Percentiles rank a stretch among this genome's conserved stretches.
Evolutionary conservation across 805 yeast genomes (phyloP).

Genomic region (Isabelozyma heimii): DNA sequence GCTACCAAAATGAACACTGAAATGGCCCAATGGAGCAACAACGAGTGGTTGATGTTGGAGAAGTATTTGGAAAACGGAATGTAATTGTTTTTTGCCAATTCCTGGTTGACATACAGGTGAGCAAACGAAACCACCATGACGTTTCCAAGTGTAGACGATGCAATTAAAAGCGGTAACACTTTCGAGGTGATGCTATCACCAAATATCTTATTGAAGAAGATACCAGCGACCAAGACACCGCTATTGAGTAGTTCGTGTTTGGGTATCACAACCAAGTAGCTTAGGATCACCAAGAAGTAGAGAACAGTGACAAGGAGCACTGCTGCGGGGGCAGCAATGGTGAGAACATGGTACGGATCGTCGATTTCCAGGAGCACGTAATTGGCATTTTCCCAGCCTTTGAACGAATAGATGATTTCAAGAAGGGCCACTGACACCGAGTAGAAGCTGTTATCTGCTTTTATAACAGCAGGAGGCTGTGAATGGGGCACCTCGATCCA

Average conservation of each 20-base stretch:
- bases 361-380: constrained; percentile 58
- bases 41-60: constrained; percentile 43
- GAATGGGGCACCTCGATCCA: constrained; percentile 16
- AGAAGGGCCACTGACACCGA: constrained; percentile 55
- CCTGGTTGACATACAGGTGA: constrained; percentile 57
- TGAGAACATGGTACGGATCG: constrained; percentile 54
- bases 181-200: constrained; percentile 51
- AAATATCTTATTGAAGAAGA: constrained; percentile 55
- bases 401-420: constrained; percentile 60
- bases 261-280: constrained; percentile 56
- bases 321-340: constrained; percentile 61
- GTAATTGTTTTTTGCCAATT: constrained; percentile 49
- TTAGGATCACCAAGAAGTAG: constrained; percentile 55
- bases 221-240: constrained; percentile 65
- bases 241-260: constrained; percentile 46
- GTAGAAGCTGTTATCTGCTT: constrained; percentile 42
- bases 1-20: constrained; percentile 51
- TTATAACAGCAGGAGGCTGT: constrained; percentile 23
- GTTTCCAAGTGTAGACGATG: constrained; percentile 62
- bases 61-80: constrained; percentile 51
- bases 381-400: constrained; percentile 72
- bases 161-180: constrained; percentile 54
- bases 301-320: constrained; percentile 50
- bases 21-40: constrained; percentile 53
- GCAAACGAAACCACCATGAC: constrained; percentile 64